Evolutionary conservation across 1,284 basidiomycete genomes (phyloP).

Genomic region (Malassezia equina): DNA sequence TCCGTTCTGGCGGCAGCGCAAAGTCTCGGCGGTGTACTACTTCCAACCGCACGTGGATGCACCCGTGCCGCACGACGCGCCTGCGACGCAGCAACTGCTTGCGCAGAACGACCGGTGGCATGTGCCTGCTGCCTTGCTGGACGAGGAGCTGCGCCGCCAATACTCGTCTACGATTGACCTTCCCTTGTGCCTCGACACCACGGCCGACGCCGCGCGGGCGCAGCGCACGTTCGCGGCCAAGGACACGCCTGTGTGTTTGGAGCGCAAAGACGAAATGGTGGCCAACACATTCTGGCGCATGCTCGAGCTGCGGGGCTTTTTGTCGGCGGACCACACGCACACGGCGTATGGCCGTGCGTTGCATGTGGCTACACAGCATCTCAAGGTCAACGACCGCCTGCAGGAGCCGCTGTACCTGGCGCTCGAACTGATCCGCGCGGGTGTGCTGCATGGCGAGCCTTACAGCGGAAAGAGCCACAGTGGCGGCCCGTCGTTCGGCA

Average conservation of each 20-base stretch:
- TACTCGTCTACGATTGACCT: slow-evolving; percentile 98
- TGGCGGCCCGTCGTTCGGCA: slow-evolving; percentile 85
- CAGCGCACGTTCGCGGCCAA: slow-evolving; percentile 32
- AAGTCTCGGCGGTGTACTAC: slow-evolving; percentile 38
- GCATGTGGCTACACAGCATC: slow-evolving; percentile 64
- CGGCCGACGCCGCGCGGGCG: slow-evolving; percentile 49
- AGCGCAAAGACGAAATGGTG: slow-evolving; percentile 96
- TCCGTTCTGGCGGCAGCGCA: slow-evolving; percentile 40
- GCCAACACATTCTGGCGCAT: slow-evolving; percentile 98
- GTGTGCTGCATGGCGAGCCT: slow-evolving; percentile 83
- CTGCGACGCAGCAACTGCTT: slow-evolving; percentile 71
- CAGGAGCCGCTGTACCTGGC: slow-evolving; percentile 86
- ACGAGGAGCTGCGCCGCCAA: slow-evolving; percentile 88
- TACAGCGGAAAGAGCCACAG: slow-evolving; percentile 81
- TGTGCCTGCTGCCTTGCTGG: slow-evolving; percentile 72
- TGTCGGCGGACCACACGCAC: slow-evolving; percentile 74
- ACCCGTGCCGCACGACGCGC: slow-evolving; percentile 50
- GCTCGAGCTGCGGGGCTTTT: slow-evolving; percentile 88
- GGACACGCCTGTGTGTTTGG: slow-evolving; percentile 52
- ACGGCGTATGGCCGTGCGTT: slow-evolving; percentile 75
- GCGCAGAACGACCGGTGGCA: slow-evolving; percentile 87
- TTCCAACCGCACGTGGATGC: slow-evolving; percentile 30
- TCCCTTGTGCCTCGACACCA: slow-evolving; percentile 82
- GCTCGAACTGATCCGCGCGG: slow-evolving; percentile 77
- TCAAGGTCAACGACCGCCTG: slow-evolving; percentile 90